Conservation (phyloP, 2,329 filamentous ascomycete genomes). For the Pseudonectria foliicola region DNA sequence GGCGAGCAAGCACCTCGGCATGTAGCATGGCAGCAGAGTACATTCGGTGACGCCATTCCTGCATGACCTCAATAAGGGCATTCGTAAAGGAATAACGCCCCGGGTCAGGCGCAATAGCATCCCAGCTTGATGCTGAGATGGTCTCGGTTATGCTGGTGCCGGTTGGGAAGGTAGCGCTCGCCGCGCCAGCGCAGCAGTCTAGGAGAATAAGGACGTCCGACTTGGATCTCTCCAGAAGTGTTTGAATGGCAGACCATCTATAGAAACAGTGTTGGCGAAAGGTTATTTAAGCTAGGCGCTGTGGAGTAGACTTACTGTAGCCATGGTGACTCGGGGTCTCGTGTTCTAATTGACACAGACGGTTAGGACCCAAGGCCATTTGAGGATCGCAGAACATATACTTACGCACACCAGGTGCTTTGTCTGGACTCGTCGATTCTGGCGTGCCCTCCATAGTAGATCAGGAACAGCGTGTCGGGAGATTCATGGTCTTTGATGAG, state of each 20-base stretch:
- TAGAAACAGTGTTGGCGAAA: constrained; percentile 1
- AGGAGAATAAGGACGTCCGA: constrained; percentile 52
- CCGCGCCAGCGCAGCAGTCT: constrained; percentile 54
- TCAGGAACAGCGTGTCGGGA: constrained; percentile 47
- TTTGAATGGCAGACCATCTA: constrained; percentile 55
- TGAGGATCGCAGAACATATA: constrained; percentile 9
- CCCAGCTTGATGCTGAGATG: constrained; percentile 56
- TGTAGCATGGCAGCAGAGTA: constrained; percentile 57
- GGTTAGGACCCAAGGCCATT: constrained; percentile 5
- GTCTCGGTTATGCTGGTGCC: constrained; percentile 54
- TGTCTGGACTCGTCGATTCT: constrained; percentile 53
- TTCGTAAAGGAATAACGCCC: constrained; percentile 54
- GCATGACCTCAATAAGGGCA: constrained; percentile 50
- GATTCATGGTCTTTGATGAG: constrained; percentile 51
- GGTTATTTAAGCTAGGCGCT: not conserved
- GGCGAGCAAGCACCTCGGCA: constrained; percentile 50
- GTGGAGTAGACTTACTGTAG: constrained; percentile 37
- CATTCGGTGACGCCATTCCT: constrained; percentile 46
- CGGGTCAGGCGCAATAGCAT: constrained; percentile 52
- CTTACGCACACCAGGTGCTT: constrained; percentile 54
- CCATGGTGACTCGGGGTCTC: constrained; percentile 46
- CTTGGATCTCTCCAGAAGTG: constrained; percentile 47
- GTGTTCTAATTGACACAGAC: constrained; percentile 32
- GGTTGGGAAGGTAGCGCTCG: constrained; percentile 51
- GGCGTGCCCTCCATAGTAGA: constrained; percentile 55